Evolutionary conservation across 1,284 basidiomycete genomes (phyloP).

Genomic region (Cutaneotrichosporon curvatum): DNA sequence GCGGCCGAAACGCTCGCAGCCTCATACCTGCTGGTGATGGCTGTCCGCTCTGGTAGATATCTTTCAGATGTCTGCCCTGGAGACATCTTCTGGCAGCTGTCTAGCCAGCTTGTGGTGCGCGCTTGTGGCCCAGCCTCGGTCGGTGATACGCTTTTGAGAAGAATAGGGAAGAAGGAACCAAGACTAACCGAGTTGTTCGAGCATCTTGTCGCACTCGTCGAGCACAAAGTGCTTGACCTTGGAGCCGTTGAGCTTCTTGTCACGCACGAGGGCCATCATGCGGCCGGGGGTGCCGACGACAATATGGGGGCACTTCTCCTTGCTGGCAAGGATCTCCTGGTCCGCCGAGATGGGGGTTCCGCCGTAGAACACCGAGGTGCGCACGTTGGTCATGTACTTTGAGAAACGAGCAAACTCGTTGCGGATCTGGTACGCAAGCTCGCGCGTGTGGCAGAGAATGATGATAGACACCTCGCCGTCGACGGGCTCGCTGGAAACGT

Average conservation of each 20-base stretch:
- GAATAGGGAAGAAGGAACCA: slow-evolving; percentile 6
- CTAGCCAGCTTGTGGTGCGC: too few species aligned
- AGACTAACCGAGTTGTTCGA: slow-evolving; percentile 99
- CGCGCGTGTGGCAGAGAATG: slow-evolving; percentile 97
- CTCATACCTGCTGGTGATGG: not conserved
- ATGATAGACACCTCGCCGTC: slow-evolving; percentile 97
- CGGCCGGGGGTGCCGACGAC: slow-evolving; percentile 97
- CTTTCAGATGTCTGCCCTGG: too few species aligned
- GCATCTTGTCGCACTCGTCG: slow-evolving; percentile 99
- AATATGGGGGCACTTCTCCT: slow-evolving; percentile 96
- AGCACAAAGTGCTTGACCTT: slow-evolving; percentile 98
- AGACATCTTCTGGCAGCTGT: too few species aligned
- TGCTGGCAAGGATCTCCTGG: slow-evolving; percentile 88
- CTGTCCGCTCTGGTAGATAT: not conserved
- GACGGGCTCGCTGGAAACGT: slow-evolving; percentile 67
- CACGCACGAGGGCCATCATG: slow-evolving; percentile 82
- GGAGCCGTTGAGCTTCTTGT: slow-evolving; percentile 85
- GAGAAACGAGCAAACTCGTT: slow-evolving; percentile 99
- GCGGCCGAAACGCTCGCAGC: slow-evolving; percentile 2
- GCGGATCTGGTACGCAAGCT: slow-evolving; percentile 99
- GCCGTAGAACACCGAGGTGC: slow-evolving; percentile 96
- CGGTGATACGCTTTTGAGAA: slow-evolving; percentile 1
- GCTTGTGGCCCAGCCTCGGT: slow-evolving; percentile 1
- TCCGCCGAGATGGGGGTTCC: slow-evolving; percentile 94
- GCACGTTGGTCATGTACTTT: slow-evolving; percentile 99